These are phyloP conservation scores for Cucumis sativus DNA, from an alignment of 306 rosid genomes.

Conservation along the genomic window DNA sequence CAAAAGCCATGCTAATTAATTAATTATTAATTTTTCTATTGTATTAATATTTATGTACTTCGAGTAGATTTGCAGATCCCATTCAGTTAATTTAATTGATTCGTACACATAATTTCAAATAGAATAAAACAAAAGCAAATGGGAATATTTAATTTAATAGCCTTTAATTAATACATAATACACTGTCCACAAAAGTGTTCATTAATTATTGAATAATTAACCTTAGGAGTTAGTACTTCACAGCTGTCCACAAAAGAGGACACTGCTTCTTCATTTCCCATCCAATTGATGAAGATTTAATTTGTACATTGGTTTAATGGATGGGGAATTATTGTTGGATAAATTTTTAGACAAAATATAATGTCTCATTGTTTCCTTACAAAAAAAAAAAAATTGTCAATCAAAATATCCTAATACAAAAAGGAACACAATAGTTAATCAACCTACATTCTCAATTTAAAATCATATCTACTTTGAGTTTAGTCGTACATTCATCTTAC, in stretches of 20 bases:
- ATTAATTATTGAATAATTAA: no score
- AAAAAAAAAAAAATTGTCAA: neutral
- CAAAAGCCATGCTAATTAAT: neutral
- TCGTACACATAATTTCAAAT: neutral
- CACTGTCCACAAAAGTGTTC: neutral
- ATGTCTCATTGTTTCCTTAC: neutral
- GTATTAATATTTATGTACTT: neutral
- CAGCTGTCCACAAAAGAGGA: slow-evolving; percentile 1
- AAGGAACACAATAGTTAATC: neutral
- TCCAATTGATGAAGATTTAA: neutral
- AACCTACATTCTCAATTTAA: no score
- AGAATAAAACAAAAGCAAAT: neutral
- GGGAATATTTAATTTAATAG: neutral
- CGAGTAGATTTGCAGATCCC: neutral
- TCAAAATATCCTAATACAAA: neutral
- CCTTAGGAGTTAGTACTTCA: neutral
- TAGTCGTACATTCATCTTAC: no score
- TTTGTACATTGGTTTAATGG: neutral
- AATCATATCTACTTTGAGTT: no score
- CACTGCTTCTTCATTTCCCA: neutral
- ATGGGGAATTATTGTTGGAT: neutral
- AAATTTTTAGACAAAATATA: neutral
- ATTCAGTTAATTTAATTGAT: neutral
- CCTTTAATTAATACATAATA: neutral
- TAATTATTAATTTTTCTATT: neutral